Evolutionary conservation across 192 early-diverging fungal genomes (phyloP), one percentile per base, ranked within the genome.

Genomic region (Linnemannia exigua): DNA sequence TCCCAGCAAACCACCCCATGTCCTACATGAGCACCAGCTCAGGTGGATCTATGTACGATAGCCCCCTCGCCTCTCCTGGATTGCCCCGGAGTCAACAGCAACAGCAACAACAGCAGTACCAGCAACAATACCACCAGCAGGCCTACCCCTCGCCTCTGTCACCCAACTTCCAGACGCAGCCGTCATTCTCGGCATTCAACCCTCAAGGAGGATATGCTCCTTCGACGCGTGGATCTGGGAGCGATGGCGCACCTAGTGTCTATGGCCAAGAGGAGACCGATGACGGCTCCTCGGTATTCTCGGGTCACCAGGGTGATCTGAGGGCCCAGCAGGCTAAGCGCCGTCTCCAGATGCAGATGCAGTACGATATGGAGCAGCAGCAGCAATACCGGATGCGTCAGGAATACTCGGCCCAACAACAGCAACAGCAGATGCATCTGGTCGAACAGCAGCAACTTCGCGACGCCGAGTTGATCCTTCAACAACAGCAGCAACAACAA

Each of bases 271-370:
- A 79, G 14, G 76, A 79, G 22, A 72, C 71, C 44, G 77, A 84
- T n/a, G 82, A 84, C 31, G 58, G 75, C 11, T 41, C 72, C 1
- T 78, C 76, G 17, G 44, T 74, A 15, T 35, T 70, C 54, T 77
- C 75, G 8, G 71, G 71, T n/a, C 17, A 46, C 4, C 72, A 69
- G 35, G 41, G 35, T 20, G 77, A 79, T 41, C 5, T 51, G 20
- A 44, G 74, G 58, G 51, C 77, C 1, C 82, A 84, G 76, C 82
- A 84, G 48, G 83, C 83, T 0, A 86, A 80, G 50, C 47, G 68
- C 17, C 77, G 83, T 35, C 83, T 86, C 11, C 83, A 86, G 58
- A 75, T 76, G 78, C 83, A 84, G 72, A 77, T 84, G 67, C 82
- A 84, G 54, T 68, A 70, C 50, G 71, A 86, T 5, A 31, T 33